A percentile compares a stretch with the other conserved stretches of the same genome.
Evolutionary conservation across 2,329 filamentous ascomycete genomes (phyloP).

Genomic region (Stagonosporopsis cucurbitacearum): DNA sequence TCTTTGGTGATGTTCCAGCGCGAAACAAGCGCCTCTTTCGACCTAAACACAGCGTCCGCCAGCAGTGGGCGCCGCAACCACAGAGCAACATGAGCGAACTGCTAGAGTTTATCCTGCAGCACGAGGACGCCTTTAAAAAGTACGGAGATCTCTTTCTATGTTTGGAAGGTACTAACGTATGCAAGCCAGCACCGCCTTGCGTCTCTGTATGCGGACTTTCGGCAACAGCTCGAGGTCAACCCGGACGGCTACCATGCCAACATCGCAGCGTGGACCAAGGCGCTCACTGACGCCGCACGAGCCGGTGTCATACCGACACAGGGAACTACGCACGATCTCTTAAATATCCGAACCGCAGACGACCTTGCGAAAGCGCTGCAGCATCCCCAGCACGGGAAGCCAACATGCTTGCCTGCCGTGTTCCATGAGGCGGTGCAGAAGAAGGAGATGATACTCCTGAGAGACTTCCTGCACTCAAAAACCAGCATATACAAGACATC

Average conservation of each 20-base stretch:
- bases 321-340: conserved; percentile 51
- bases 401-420: conserved; percentile 79
- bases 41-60: conserved; percentile 22
- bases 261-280: conserved; percentile 77
- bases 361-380: conserved; percentile 74
- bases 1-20: conserved; percentile 30
- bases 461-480: conserved; percentile 69
- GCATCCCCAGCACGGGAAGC: conserved; percentile 78
- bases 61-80: conserved; percentile 26
- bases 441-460: conserved; percentile 72
- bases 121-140: conserved; percentile 59
- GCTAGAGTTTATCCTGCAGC: conserved; percentile 63
- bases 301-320: conserved; percentile 63
- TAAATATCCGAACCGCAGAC: conserved; percentile 63
- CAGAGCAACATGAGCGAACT: conserved; percentile 67
- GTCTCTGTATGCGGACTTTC: conserved; percentile 88
- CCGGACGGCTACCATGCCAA: conserved; percentile 87
- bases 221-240: conserved; percentile 74
- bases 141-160: conserved; percentile 22
- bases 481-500: conserved; percentile 75
- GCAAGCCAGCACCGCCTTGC: conserved; percentile 72
- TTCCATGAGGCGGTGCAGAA: conserved; percentile 75
- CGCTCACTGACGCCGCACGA: conserved; percentile 71
- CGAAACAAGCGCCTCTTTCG: conserved; percentile 34
- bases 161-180: conserved; percentile 16